phyloP scores from a whole-genome alignment of 768 basidiomycete genomes.

The Hygrophorus russula region DNA sequence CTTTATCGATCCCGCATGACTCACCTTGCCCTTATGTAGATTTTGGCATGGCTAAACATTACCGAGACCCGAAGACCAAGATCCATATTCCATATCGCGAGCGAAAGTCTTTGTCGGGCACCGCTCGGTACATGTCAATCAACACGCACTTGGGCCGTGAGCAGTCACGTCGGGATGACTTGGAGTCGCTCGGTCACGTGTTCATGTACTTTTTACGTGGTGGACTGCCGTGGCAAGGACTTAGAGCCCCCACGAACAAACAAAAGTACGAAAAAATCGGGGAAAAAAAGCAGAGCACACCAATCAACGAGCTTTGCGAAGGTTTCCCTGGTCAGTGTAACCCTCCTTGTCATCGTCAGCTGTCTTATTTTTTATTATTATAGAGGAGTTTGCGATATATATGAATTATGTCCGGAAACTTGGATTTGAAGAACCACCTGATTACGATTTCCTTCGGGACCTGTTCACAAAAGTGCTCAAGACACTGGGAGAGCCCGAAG shows the following conservation, averaged over 20 bases:
- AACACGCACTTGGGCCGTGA: constrained; percentile 97
- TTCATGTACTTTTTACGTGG: constrained; percentile 99
- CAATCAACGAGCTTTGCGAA: constrained; percentile 88
- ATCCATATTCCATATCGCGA: constrained; percentile 99
- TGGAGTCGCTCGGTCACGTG: constrained; percentile 95
- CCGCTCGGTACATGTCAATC: constrained; percentile 98
- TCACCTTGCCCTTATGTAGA: constrained; percentile 32
- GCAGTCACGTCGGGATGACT: constrained; percentile 87
- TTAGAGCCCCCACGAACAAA: constrained; percentile 97
- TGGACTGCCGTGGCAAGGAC: constrained; percentile 95
- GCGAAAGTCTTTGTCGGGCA: constrained; percentile 91
- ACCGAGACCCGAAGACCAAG: constrained; percentile 95
- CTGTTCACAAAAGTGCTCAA: constrained; percentile 88
- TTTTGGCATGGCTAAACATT: constrained; percentile 99
- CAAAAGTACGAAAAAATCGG: constrained; percentile 99
- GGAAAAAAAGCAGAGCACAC: constrained; percentile 96
- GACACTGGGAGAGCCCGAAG: constrained; percentile 79
- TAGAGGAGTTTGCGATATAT: constrained; percentile 97
- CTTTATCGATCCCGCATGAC: neutral
- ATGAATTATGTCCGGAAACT: constrained; percentile 99
- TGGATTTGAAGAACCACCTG: constrained; percentile 94
- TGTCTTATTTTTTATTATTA: constrained; percentile 1
- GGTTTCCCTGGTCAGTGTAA: constrained; percentile 78
- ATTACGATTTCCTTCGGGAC: constrained; percentile 96
- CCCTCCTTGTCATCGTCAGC: constrained; percentile 3